phyloP scores from a whole-genome alignment of 2,329 filamentous ascomycete genomes.

The Parasarocladium wereldwijsianum region DNA sequence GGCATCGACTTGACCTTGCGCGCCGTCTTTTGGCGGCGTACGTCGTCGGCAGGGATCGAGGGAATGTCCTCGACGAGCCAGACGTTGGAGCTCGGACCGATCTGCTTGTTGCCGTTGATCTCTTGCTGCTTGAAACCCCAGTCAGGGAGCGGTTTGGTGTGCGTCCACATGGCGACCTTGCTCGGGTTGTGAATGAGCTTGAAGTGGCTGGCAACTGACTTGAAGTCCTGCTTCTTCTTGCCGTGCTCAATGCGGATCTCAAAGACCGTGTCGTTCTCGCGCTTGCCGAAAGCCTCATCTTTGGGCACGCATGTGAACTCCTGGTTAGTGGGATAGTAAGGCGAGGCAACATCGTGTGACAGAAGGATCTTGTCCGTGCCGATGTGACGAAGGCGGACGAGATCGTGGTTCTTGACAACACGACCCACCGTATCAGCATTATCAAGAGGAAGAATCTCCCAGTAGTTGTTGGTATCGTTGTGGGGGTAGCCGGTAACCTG shows the following conservation, averaged over 20 bases:
- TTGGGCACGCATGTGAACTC: conserved; percentile 78
- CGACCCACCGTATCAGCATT: conserved; percentile 44
- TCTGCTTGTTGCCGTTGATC: conserved; percentile 98
- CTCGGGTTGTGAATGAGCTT: conserved; percentile 89
- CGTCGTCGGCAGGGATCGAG: conserved; percentile 56
- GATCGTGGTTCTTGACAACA: conserved; percentile 66
- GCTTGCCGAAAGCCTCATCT: conserved; percentile 57
- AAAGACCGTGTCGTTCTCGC: conserved; percentile 82
- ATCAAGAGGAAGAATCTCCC: conserved; percentile 70
- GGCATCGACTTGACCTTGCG: conserved; percentile 70
- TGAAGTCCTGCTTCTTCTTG: conserved; percentile 69
- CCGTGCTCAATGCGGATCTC: conserved; percentile 81
- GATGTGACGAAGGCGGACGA: conserved; percentile 74
- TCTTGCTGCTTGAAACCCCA: conserved; percentile 97
- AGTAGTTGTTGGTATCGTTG: conserved; percentile 98
- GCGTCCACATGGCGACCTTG: conserved; percentile 99
- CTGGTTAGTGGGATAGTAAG: conserved; percentile 93
- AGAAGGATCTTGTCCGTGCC: conserved; percentile 76
- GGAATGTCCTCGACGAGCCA: conserved; percentile 90
- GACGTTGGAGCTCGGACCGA: conserved; percentile 76
- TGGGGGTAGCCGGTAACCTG: conserved; percentile 96
- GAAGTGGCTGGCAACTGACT: conserved; percentile 83
- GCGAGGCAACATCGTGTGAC: conserved; percentile 93
- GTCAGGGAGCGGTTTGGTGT: conserved; percentile 85
- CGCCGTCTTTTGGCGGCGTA: conserved; percentile 60